Evolutionary conservation across 2,329 filamentous ascomycete species (phyloP).

Genomic region (Aspergillus transmontanensis): DNA sequence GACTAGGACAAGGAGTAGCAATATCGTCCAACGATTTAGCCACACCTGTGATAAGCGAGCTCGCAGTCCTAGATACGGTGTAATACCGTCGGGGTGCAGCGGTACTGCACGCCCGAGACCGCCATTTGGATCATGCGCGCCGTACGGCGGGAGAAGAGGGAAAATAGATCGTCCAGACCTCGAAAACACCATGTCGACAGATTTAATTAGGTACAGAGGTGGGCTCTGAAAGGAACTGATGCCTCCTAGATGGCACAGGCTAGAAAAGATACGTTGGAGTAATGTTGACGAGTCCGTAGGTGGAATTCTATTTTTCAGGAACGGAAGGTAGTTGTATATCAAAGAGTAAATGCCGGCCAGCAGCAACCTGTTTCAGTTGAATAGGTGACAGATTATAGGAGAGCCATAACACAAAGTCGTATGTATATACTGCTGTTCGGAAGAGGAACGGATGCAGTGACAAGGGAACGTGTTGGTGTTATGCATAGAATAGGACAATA

Average conservation of each 20-base stretch:
- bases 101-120: slow-evolving; percentile 55
- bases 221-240: neutral
- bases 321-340: neutral
- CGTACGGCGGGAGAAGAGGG: slow-evolving; percentile 45
- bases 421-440: slow-evolving; percentile 16
- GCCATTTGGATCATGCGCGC: slow-evolving; percentile 51
- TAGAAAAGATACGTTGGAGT: neutral
- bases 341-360: slow-evolving; percentile 19
- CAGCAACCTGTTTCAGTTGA: slow-evolving; percentile 15
- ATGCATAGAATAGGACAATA: slow-evolving; percentile 19
- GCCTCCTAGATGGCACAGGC: neutral
- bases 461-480: slow-evolving; percentile 15
- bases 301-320: neutral
- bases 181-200: slow-evolving; percentile 35
- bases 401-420: slow-evolving; percentile 18
- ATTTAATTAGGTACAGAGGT: neutral
- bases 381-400: slow-evolving; percentile 15
- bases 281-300: neutral
- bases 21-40: slow-evolving; percentile 96
- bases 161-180: slow-evolving; percentile 37
- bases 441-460: slow-evolving; percentile 7
- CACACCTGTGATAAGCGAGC: slow-evolving; percentile 92
- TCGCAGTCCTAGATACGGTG: slow-evolving; percentile 87
- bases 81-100: slow-evolving; percentile 69
- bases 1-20: slow-evolving; percentile 81